Evolutionary conservation across 225 moss, liverwort and hornwort genomes (phyloP), one percentile per base, ranked within the genome.

Genomic region (Pseudoscleropodium purum): DNA sequence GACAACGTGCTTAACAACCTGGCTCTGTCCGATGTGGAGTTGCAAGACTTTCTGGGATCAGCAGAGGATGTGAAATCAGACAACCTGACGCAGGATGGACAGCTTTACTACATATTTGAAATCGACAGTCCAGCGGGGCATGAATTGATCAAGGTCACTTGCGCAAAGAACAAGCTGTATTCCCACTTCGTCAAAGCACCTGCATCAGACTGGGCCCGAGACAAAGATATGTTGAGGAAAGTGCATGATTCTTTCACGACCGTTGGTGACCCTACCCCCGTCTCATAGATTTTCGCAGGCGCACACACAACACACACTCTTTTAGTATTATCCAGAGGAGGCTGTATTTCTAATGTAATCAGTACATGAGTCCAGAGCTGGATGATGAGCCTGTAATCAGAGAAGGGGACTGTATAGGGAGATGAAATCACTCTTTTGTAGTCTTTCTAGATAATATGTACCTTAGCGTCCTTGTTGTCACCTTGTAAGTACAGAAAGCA

Each of bases 91-190:
- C 96, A 96, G 60, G 91, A 85, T 26, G 99, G 99, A 76, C 99
- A 95, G 91, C 87, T 95, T 14, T 99, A 97, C 69, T 99, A 99
- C 62, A 97, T 97, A 66, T 99, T 78, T 68, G 99, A 99, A 77
- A 99, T 99, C 63, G 86, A 97, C 52, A 97, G 99, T 86, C 99
- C 99, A 4, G 95, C 89, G 30, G 99, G 97, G 14, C 96, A 97
- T 83, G 99, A 96, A 68, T 93, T 99, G 66, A 97, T 99, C 75
- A 97, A 97, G 82, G 99, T 99, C 72, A 99, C 99, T 6, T 99
- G 99, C 86, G 94, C 99, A 29, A 99, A 99, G 93, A 99, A 99
- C 94, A 99, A 99, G 92, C 90, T 99, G n/a, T 99, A 99, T 82
- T 95, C 99, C 2, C 99, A 99, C 85, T 99, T 99, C 63, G 97